Evolutionary conservation across 768 basidiomycete species (phyloP).

Genomic region (Boletus rex-veris): DNA sequence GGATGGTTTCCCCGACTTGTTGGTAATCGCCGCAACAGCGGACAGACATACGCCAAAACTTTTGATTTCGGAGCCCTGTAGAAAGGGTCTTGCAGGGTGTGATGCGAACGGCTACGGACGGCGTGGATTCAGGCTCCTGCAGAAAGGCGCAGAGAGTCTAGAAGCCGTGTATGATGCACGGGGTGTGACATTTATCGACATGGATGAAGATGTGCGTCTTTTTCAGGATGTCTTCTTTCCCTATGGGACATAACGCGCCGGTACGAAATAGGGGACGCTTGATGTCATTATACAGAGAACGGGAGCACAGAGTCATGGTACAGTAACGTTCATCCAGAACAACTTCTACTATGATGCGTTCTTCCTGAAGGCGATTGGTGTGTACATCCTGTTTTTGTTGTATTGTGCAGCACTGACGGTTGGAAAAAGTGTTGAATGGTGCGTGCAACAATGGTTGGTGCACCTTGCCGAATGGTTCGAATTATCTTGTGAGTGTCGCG

Average conservation of each 20-base stretch:
- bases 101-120: slow-evolving; percentile 44
- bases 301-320: slow-evolving; percentile 60
- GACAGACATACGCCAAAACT: slow-evolving; percentile 54
- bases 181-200: slow-evolving; percentile 77
- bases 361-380: slow-evolving; percentile 95
- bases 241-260: neutral
- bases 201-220: slow-evolving; percentile 88
- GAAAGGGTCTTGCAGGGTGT: slow-evolving; percentile 56
- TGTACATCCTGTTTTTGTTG: slow-evolving; percentile 19
- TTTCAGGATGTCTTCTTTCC: neutral
- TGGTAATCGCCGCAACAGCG: slow-evolving; percentile 51
- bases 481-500: slow-evolving; percentile 65
- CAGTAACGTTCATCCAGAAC: slow-evolving; percentile 83
- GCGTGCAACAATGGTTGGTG: slow-evolving; percentile 87
- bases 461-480: slow-evolving; percentile 53
- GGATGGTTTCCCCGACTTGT: slow-evolving; percentile 91
- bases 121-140: slow-evolving; percentile 60
- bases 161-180: slow-evolving; percentile 73
- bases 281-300: slow-evolving; percentile 91
- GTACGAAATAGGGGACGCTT: slow-evolving; percentile 64
- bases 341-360: slow-evolving; percentile 99
- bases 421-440: slow-evolving; percentile 75
- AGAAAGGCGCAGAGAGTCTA: slow-evolving; percentile 58
- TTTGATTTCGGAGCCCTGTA: slow-evolving; percentile 62
- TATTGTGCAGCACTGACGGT: slow-evolving; percentile 1